Evolutionary conservation across 2,329 filamentous ascomycete genomes (phyloP), one percentile per base, ranked within the genome.

Genomic region (Monilinia vaccinii-corymbosi): DNA sequence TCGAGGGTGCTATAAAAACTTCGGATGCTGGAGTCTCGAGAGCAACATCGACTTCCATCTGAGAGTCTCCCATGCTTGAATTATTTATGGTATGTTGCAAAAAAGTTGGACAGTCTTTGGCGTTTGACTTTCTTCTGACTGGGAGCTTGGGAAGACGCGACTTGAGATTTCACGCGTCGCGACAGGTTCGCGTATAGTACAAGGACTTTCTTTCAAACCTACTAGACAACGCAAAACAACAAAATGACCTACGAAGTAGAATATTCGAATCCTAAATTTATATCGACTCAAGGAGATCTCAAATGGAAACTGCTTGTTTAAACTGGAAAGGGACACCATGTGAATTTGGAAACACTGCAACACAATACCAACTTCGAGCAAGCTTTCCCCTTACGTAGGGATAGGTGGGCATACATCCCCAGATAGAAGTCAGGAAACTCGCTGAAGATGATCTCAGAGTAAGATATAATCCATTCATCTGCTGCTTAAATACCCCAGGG

Each of bases 1-100:
- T 79, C 18, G 87, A 91, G 8, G 89, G 88, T 16, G 88, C 87
- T 63, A 88, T 75, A 74, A 87, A 90, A 62, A 71, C 65, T 31
- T 68, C 68, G 42, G 71, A 62, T 25, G 68, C 62, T n/a, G 70
- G 70, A 2, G 70, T 68, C 51, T 76, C 74, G 52, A 75, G 70
- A 7, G 66, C 60, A 21, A 68, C 44, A 61, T 72, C 66, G 50
- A 69, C 66, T 60, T 69, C 66, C 50, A 70, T 68, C 55, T 68
- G 69, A 23, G 67, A 67, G 25, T 73, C 71, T 47, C 70, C 70
- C 75, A 77, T 77, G 56, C 49, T 62, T 47, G 16, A 47, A 28
- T 36, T 48, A 25, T 34, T 45, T 48, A n/a, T 42, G 11, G 16
- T 50, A 13, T 42, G 10, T 23, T 32, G 21, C 23, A 32, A 44